A percentile compares a stretch with the other conserved stretches of the same genome.
Evolutionary conservation across 2,329 filamentous ascomycete genomes (phyloP).

Genomic region (Aspergillus awamori): DNA sequence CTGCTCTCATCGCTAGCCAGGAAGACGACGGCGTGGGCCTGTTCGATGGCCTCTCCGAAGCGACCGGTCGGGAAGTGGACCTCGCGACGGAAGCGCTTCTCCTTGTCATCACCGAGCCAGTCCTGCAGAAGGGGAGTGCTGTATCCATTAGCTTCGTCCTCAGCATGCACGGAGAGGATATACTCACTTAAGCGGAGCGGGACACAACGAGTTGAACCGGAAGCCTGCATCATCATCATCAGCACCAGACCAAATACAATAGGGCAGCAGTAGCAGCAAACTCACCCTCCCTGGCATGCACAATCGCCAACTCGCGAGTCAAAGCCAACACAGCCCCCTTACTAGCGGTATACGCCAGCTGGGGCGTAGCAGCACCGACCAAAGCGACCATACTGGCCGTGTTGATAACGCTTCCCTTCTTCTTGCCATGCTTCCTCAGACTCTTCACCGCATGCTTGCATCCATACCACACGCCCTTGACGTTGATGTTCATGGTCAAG

Average conservation of each 20-base stretch:
- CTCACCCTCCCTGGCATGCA: conserved; percentile 75
- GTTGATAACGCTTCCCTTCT: conserved; percentile 82
- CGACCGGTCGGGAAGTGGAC: conserved; percentile 86
- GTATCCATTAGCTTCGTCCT: neutral
- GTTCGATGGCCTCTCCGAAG: conserved; percentile 92
- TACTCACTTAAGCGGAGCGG: conserved; percentile 76
- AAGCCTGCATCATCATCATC: conserved; percentile 51
- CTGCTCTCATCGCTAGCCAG: conserved; percentile 84
- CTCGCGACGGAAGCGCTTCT: conserved; percentile 80
- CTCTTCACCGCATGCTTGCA: conserved; percentile 87
- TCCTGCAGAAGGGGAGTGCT: conserved; percentile 86
- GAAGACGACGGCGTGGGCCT: conserved; percentile 86
- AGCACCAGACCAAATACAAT: neutral
- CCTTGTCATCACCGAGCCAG: conserved; percentile 84
- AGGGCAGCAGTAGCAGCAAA: neutral
- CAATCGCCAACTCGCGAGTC: conserved; percentile 87
- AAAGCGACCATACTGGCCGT: conserved; percentile 87
- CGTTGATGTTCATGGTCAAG: conserved; percentile 89
- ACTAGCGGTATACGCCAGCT: conserved; percentile 89
- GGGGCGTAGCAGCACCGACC: conserved; percentile 82
- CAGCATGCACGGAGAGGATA: too few relatives aligned
- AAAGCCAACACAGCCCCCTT: conserved; percentile 91
- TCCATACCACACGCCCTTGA: conserved; percentile 97
- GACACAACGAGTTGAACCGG: conserved; percentile 88
- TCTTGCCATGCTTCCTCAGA: conserved; percentile 78